These are phyloP conservation scores for Iberis pinnata DNA, from an alignment of 345 rosid genomes.

Conservation along the genomic window DNA sequence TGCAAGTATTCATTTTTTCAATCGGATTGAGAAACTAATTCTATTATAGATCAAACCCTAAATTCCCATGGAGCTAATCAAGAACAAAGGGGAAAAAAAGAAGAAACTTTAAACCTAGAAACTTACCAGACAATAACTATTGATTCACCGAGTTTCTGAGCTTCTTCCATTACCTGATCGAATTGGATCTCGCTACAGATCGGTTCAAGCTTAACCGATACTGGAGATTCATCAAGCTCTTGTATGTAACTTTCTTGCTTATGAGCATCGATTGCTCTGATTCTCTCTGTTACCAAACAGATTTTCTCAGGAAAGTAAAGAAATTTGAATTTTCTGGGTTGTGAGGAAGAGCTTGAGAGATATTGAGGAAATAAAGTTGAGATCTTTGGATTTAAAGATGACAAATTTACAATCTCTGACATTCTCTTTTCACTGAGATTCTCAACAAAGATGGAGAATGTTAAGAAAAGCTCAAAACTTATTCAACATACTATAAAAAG, in stretches of 20 bases:
- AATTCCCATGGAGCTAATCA: too few species aligned
- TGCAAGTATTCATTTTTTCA: too few species aligned
- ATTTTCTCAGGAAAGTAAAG: constrained; percentile 4
- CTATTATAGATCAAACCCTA: too few species aligned
- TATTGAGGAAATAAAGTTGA: constrained; percentile 17
- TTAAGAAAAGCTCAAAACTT: too few species aligned
- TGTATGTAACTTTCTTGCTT: constrained; percentile 8
- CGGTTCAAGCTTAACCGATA: constrained; percentile 45
- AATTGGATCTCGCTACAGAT: constrained; percentile 61
- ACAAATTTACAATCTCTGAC: constrained; percentile 32
- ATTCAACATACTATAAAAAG: too few species aligned
- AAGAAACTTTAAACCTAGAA: too few species aligned
- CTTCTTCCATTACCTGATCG: constrained; percentile 69
- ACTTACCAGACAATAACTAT: constrained; percentile 68
- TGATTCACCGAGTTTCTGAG: constrained; percentile 56
- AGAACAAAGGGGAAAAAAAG: too few species aligned
- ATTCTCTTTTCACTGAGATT: constrained; percentile 25
- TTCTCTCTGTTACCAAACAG: constrained; percentile 16
- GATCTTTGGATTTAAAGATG: constrained; percentile 29
- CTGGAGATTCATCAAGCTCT: constrained; percentile 47
- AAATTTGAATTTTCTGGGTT: not conserved
- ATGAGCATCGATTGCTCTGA: constrained; percentile 22
- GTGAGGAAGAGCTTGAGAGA: constrained; percentile 18
- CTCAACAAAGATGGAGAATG: too few species aligned
- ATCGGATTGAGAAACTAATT: too few species aligned